Conservation (phyloP, 192 early-diverging fungal species). For the Podila minutissima region DNA sequence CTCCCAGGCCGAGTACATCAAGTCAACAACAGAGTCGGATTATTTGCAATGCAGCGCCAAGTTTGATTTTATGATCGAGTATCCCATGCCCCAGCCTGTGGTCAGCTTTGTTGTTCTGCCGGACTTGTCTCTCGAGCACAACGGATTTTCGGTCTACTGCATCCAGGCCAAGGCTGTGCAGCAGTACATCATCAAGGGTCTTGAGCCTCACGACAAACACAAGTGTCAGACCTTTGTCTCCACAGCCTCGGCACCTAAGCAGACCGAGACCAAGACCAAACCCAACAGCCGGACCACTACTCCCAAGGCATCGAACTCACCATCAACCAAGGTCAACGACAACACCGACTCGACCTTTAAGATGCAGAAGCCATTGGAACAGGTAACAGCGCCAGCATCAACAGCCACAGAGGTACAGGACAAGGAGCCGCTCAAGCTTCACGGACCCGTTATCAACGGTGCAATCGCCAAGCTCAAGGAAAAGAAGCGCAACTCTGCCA, state of each 20-base stretch:
- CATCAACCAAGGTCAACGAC: slow-evolving; percentile 21
- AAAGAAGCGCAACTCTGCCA: slow-evolving; percentile 38
- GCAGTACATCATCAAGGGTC: slow-evolving; percentile 50
- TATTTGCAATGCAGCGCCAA: slow-evolving; percentile 10
- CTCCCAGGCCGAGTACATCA: slow-evolving; percentile 26
- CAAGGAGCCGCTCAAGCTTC: slow-evolving; percentile 48
- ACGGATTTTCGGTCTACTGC: slow-evolving; percentile 54
- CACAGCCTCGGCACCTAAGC: slow-evolving; percentile 6
- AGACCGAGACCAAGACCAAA: slow-evolving; percentile 10
- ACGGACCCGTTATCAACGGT: slow-evolving; percentile 53
- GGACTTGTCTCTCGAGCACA: slow-evolving; percentile 44
- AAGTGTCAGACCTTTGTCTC: slow-evolving; percentile 38
- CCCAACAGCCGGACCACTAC: slow-evolving; percentile 9
- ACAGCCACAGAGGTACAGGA: slow-evolving; percentile 16
- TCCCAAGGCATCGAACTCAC: slow-evolving; percentile 19
- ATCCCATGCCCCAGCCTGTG: slow-evolving; percentile 52
- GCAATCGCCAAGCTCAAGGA: slow-evolving; percentile 57
- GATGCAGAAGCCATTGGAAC: slow-evolving; percentile 5
- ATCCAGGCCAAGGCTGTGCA: slow-evolving; percentile 58
- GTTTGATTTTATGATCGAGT: slow-evolving; percentile 61
- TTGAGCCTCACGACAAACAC: slow-evolving; percentile 35
- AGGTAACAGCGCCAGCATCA: not conserved
- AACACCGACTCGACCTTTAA: slow-evolving; percentile 10
- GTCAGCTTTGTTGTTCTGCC: slow-evolving; percentile 54
- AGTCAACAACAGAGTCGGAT: not conserved